Evolutionary conservation across 139 green algal genomes (phyloP).

Genomic region (Tetradesmus lagerheimii): DNA sequence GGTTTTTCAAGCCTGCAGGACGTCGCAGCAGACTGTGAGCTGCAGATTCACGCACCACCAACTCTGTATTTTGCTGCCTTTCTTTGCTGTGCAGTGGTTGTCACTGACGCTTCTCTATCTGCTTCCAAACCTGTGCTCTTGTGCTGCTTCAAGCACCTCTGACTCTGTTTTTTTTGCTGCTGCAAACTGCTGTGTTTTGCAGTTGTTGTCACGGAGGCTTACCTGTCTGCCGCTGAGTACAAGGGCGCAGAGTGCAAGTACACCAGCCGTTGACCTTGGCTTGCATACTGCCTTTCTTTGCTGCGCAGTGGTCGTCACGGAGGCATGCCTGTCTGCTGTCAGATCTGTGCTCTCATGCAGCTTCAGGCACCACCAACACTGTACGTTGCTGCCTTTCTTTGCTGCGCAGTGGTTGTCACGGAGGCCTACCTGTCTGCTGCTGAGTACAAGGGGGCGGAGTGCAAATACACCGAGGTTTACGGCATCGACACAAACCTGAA

Average conservation of each 20-base stretch:
- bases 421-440: conserved; percentile 36
- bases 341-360: not conserved
- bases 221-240: conserved; percentile 24
- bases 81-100: not conserved
- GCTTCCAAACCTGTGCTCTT: too few relatives aligned
- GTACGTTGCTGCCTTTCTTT: not conserved
- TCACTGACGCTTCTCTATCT: not conserved
- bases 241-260: conserved; percentile 43
- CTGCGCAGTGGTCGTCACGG: not conserved
- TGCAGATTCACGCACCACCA: too few relatives aligned
- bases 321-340: not conserved
- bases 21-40: too few relatives aligned
- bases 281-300: not conserved
- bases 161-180: not conserved
- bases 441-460: conserved; percentile 31
- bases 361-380: too few relatives aligned
- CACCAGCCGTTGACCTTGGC: not conserved
- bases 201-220: conserved; percentile 20
- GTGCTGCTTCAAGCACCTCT: not conserved
- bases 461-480: conserved; percentile 40
- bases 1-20: too few relatives aligned
- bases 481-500: conserved; percentile 31
- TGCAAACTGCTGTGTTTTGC: too few relatives aligned
- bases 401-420: not conserved
- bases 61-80: not conserved